Conservation (phyloP, 352 stramenopile genomes). For the Blastocystis sp. region DNA sequence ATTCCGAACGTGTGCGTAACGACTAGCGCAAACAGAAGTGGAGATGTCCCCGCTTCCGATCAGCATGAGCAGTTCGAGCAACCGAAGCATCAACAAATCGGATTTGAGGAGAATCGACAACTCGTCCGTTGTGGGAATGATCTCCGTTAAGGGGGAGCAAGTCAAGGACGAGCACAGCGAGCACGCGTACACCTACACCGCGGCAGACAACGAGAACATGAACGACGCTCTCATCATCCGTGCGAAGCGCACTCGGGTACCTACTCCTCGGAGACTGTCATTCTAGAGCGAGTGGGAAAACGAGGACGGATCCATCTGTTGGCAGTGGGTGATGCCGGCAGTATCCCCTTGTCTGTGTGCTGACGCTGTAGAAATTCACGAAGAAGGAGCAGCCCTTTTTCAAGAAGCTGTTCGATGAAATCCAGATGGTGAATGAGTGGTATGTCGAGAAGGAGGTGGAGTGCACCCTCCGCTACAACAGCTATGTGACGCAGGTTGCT, state of each 20-base stretch:
- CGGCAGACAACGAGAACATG: not conserved
- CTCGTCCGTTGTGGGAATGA: conserved; percentile 16
- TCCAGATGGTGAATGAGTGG: conserved; percentile 68
- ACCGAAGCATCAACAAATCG: not conserved
- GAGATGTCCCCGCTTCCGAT: not conserved
- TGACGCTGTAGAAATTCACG: conserved; percentile 2
- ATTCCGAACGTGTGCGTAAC: not conserved
- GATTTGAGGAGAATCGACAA: conserved; percentile 26
- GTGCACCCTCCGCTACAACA: conserved; percentile 1
- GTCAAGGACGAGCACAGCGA: not conserved
- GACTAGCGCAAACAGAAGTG: conserved; percentile 9
- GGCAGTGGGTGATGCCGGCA: conserved; percentile 34
- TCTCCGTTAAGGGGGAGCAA: conserved; percentile 26
- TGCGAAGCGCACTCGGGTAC: conserved; percentile 5
- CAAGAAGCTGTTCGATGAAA: conserved; percentile 58
- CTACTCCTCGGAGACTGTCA: no score
- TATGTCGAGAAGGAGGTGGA: conserved; percentile 59
- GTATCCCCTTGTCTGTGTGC: not conserved
- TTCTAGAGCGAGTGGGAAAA: conserved; percentile 70
- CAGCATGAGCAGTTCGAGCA: not conserved
- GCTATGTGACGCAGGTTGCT: conserved; percentile 14
- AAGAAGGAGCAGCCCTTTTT: conserved; percentile 66
- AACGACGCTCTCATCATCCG: conserved; percentile 41
- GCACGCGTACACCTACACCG: conserved; percentile 20
- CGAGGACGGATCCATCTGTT: conserved; percentile 20